Percentiles rank a stretch among this genome's conserved stretches.
Conservation (phyloP, 352 stramenopile genomes). For the Phytophthora litchii region DNA sequence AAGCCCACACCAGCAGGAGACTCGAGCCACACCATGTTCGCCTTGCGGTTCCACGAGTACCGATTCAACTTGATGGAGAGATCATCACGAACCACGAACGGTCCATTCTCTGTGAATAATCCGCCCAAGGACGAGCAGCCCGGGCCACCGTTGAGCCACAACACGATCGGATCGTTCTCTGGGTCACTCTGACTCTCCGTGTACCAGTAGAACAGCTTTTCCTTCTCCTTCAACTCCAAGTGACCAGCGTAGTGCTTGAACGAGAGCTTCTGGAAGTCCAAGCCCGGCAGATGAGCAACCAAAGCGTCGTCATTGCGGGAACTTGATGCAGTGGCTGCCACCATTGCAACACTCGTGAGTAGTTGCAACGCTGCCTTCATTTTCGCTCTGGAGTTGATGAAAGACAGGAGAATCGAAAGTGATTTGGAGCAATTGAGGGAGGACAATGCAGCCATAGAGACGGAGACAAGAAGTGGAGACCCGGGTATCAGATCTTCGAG, state of each 20-base stretch:
- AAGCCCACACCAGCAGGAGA: conserved; percentile 79
- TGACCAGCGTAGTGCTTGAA: conserved; percentile 82
- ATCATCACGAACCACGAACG: conserved; percentile 68
- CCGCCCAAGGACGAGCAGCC: conserved; percentile 80
- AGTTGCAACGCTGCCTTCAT: conserved; percentile 49
- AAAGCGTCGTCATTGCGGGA: conserved; percentile 53
- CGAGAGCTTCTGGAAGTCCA: conserved; percentile 37
- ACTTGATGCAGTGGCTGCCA: conserved; percentile 6
- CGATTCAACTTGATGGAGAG: conserved; percentile 65
- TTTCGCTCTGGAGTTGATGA: conserved; percentile 31
- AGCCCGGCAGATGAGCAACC: conserved; percentile 56
- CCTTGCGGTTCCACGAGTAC: conserved; percentile 82
- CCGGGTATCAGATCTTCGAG: conserved; percentile 21
- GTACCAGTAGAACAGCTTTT: conserved; percentile 87
- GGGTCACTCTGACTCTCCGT: conserved; percentile 67
- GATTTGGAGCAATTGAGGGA: conserved; percentile 7
- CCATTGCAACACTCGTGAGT: conserved; percentile 28
- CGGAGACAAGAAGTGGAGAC: conserved; percentile 13
- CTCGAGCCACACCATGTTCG: conserved; percentile 83
- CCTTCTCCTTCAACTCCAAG: conserved; percentile 51
- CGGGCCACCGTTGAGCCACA: conserved; percentile 84
- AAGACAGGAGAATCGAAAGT: conserved; percentile 29
- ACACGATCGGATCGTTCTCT: conserved; percentile 67
- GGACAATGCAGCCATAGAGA: conserved; percentile 7
- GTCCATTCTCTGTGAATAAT: conserved; percentile 70